Conservation (phyloP, 2,329 filamentous ascomycete genomes). For the Chrysoporthe deuterocubensis region DNA sequence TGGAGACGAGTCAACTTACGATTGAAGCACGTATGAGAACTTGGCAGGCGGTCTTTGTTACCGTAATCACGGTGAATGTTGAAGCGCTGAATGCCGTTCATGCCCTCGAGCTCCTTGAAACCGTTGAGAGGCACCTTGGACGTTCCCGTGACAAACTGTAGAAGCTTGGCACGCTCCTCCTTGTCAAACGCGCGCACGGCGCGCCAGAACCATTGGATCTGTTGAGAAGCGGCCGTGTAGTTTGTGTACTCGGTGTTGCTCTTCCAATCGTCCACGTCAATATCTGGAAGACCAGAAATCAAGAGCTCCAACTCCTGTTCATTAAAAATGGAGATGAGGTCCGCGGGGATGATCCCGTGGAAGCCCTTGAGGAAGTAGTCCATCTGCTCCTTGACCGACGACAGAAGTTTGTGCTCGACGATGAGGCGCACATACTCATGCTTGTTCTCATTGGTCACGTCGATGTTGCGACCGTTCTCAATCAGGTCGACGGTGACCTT, state of each 20-base stretch:
- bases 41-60: slow-evolving; percentile 92
- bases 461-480: slow-evolving; percentile 84
- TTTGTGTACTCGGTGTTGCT: slow-evolving; percentile 99
- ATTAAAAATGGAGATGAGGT: slow-evolving; percentile 96
- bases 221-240: slow-evolving; percentile 89
- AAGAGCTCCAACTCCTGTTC: slow-evolving; percentile 96
- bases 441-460: slow-evolving; percentile 98
- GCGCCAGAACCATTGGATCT: slow-evolving; percentile 99
- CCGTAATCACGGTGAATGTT: slow-evolving; percentile 99
- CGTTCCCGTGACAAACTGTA: slow-evolving; percentile 98
- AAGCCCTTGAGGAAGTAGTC: slow-evolving; percentile 92
- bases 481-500: slow-evolving; percentile 86
- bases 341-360: slow-evolving; percentile 95
- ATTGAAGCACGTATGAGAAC: slow-evolving; percentile 98
- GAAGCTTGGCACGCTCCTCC: slow-evolving; percentile 94
- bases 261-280: slow-evolving; percentile 99
- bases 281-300: slow-evolving; percentile 95
- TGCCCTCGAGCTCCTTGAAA: slow-evolving; percentile 98
- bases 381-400: slow-evolving; percentile 92
- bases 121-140: slow-evolving; percentile 98
- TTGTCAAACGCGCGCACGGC: slow-evolving; percentile 97
- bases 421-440: slow-evolving; percentile 94
- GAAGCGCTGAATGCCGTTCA: slow-evolving; percentile 98
- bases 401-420: slow-evolving; percentile 89
- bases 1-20: slow-evolving; percentile 65